Evolutionary conservation across 2,329 filamentous ascomycete genomes (phyloP).

Genomic region (Coniochaeta ligniaria): DNA sequence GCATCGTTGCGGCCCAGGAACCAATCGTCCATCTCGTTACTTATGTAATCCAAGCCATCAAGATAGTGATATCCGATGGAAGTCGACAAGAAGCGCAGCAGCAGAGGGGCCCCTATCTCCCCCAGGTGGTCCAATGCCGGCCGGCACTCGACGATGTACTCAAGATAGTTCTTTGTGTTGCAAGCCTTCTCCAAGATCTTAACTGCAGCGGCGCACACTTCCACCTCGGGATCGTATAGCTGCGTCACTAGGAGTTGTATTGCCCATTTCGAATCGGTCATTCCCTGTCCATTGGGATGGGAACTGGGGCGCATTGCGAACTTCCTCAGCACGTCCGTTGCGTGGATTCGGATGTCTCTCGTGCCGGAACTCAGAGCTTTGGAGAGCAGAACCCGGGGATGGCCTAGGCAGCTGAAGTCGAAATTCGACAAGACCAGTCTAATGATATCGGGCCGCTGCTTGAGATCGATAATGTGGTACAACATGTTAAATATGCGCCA

Average conservation of each 20-base stretch:
- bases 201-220: constrained; percentile 92
- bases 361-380: constrained; percentile 89
- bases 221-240: constrained; percentile 92
- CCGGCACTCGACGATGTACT: constrained; percentile 94
- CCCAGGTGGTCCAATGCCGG: constrained; percentile 92
- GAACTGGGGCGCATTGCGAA: constrained; percentile 60
- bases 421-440: constrained; percentile 83
- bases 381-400: constrained; percentile 85
- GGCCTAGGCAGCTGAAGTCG: constrained; percentile 82
- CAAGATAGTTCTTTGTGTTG: constrained; percentile 82
- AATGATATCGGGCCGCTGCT: constrained; percentile 85
- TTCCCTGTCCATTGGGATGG: constrained; percentile 27
- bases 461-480: constrained; percentile 93
- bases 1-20: constrained; percentile 93
- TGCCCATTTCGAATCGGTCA: constrained; percentile 83
- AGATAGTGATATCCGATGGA: constrained; percentile 97
- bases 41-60: constrained; percentile 95
- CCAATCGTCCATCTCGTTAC: constrained; percentile 99
- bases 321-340: constrained; percentile 79
- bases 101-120: constrained; percentile 88
- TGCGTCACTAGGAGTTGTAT: constrained; percentile 97
- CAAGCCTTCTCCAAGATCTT: constrained; percentile 97
- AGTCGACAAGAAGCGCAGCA: constrained; percentile 88
- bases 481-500: constrained; percentile 99
- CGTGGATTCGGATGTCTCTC: constrained; percentile 85